Evolutionary conservation across 1,139 yeast species (phyloP).

Genomic region (Debaryomycetaceae sp.): DNA sequence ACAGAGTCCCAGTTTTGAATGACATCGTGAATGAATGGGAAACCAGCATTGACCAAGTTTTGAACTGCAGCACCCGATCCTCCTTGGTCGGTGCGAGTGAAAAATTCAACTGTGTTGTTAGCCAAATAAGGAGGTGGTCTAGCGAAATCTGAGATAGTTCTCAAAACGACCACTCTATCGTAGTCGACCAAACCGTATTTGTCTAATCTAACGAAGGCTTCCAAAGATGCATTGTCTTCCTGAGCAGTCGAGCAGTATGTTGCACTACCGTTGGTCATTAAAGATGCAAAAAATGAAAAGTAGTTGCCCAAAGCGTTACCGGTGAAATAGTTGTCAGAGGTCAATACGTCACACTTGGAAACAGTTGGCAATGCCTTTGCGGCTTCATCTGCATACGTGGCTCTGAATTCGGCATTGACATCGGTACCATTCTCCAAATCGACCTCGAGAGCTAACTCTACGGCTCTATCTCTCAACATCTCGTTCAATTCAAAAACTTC

Average conservation of each 20-base stretch:
- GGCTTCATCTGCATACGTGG: constrained; percentile 44
- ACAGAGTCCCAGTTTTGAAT: constrained; percentile 49
- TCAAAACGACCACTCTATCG: constrained; percentile 56
- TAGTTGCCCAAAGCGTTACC: constrained; percentile 52
- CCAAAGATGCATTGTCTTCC: constrained; percentile 67
- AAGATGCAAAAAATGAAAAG: constrained; percentile 43
- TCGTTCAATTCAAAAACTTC: constrained; percentile 65
- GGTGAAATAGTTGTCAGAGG: constrained; percentile 60
- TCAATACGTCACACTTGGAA: constrained; percentile 56
- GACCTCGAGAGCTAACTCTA: constrained; percentile 45
- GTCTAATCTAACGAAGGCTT: constrained; percentile 55
- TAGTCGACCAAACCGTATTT: constrained; percentile 54
- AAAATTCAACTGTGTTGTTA: constrained; percentile 46
- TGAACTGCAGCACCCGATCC: constrained; percentile 48
- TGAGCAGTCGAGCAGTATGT: constrained; percentile 62
- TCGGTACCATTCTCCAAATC: constrained; percentile 45
- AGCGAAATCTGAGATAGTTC: constrained; percentile 63
- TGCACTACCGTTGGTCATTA: constrained; percentile 59
- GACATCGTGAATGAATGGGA: constrained; percentile 54
- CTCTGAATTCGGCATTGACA: constrained; percentile 43
- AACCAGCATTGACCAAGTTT: constrained; percentile 54
- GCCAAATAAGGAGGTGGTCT: constrained; percentile 49
- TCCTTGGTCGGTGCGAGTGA: constrained; percentile 49
- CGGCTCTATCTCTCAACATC: constrained; percentile 56
- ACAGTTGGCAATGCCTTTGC: constrained; percentile 49